These are phyloP conservation scores for Pyricularia sp. DNA, from an alignment of 2,329 filamentous ascomycete species.

Conservation along the genomic window DNA sequence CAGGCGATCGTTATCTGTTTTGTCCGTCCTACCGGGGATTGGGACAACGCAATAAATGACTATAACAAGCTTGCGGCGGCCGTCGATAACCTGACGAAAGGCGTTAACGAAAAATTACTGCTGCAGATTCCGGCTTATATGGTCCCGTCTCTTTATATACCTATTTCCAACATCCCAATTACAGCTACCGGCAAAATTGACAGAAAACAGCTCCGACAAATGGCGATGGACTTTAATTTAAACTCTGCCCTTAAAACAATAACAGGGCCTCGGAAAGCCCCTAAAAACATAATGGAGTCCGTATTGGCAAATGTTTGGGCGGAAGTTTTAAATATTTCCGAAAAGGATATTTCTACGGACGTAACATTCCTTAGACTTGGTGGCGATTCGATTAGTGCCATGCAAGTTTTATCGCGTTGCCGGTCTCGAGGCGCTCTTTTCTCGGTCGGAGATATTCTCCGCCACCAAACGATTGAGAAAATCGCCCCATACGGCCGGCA, in stretches of 20 bases:
- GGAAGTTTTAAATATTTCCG: not conserved
- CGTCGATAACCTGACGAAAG: not conserved
- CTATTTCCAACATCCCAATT: constrained; percentile 11
- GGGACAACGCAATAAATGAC: not conserved
- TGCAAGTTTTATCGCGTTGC: not conserved
- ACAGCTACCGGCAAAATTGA: constrained; percentile 17
- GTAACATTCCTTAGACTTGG: not conserved
- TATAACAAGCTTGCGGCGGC: not conserved
- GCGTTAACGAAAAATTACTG: not conserved
- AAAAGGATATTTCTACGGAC: not conserved
- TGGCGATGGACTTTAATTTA: not conserved
- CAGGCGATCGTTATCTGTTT: not conserved
- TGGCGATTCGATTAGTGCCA: constrained; percentile 1
- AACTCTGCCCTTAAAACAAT: not conserved
- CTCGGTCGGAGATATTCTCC: not conserved
- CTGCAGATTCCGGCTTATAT: constrained; percentile 14
- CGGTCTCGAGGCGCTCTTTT: not conserved
- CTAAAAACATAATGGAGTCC: not conserved
- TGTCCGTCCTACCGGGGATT: not conserved
- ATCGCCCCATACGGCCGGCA: not conserved
- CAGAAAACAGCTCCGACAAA: constrained; percentile 5
- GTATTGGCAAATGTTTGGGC: not conserved
- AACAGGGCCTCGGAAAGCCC: not conserved
- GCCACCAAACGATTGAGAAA: not conserved
- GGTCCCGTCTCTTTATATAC: constrained; percentile 16